Evolutionary conservation across 108 stramenopile species (phyloP), one percentile per base, ranked within the genome.

Genomic region (Cyclotella baltica): DNA sequence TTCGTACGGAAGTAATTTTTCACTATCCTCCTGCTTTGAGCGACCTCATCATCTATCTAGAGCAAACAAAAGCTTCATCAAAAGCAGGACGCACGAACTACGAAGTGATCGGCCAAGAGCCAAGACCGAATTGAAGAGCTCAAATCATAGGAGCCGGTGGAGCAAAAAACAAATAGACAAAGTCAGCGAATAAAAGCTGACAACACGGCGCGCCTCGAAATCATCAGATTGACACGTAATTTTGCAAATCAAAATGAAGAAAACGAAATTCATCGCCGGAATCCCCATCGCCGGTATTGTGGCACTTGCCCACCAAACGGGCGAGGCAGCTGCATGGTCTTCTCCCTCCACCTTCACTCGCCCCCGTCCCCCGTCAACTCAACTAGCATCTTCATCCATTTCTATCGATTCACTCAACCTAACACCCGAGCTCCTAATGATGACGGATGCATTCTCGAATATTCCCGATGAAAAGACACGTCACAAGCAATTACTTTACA

Each of bases 401-500:
- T 78, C 80, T 30, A 10, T 81, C 47, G 76, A 84, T 31, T 50
- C 80, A 0, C 80, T 90, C 62, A 82, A 88, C 18, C 78, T 94
- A 69, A 92, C 95, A 18, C 91, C 92, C 0, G 87, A 96, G 85
- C 73, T 98, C 11, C 63, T 80, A 57, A 80, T 87, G 69, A 79
- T 97, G 65, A 92, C 93, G 9, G 70, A 86, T 23, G 94, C 94
- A 29, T 97, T 98, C 80, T 55, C 75, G 19, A 55, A 77, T 22
- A 90, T 97, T 51, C 86, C 89, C 20, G 94, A 97, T 64, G 96
- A 98, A 62, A 92, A 97, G 62, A 82, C 93, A 47, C 93, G 97
- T 22, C 95, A 98, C 73, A 97, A 96, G 80, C 97, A 98, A 80
- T 78, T 98, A n/a, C 77, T 98, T 29, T 94, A 95, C 85, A 92